Evolutionary conservation across 2,329 filamentous ascomycete genomes (phyloP), one percentile per base, ranked within the genome.

Genomic region (Alternaria incomplexa): DNA sequence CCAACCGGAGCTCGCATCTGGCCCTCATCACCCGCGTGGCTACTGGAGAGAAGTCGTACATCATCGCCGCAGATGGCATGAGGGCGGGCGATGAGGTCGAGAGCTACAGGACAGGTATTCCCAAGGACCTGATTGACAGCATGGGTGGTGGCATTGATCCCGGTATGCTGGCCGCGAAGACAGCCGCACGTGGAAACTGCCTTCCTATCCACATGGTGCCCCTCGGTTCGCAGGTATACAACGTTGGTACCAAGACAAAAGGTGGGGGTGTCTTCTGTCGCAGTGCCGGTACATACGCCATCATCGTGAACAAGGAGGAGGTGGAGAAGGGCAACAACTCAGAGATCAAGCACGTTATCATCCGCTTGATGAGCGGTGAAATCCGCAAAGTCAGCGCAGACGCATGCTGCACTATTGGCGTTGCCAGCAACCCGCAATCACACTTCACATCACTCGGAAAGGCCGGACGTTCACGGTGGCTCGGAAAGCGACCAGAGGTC

Each of bases 131-230:
- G 59, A 87, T 97, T 74, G 89, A 91, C 54, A 93, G 90, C 77
- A 98, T 99, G 94, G 96, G 96, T 64, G 95, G 96, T 71, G 84
- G 90, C 45, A 87, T 97, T 54, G 96, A 99, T 85, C 93, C 95
- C 11, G 96, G 96, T 90, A 93, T 99, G 79, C 83, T 99, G 65
- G 96, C 96, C 8, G 92, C 96, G 28, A 96, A 93, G 83, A 99
- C 96, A 23, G 94, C 93, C 1, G 94, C 94, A 84, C 88, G 93
- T 75, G 96, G 96, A 58, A 99, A 99, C 81, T 99, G 96, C 79
- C 82, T 99, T 71, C 96, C 96, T 13, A 85, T 99, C 78, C 92
- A 97, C 81, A 96, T 99, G 90, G 92, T 99, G 63, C 96, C 96
- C 1, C 87, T 97, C 43, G 95, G 96, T n/a, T 97, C 93, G 3